Percentiles rank a stretch among this genome's conserved stretches.
Conservation (phyloP, 805 yeast species). For the Candida chilensis region DNA sequence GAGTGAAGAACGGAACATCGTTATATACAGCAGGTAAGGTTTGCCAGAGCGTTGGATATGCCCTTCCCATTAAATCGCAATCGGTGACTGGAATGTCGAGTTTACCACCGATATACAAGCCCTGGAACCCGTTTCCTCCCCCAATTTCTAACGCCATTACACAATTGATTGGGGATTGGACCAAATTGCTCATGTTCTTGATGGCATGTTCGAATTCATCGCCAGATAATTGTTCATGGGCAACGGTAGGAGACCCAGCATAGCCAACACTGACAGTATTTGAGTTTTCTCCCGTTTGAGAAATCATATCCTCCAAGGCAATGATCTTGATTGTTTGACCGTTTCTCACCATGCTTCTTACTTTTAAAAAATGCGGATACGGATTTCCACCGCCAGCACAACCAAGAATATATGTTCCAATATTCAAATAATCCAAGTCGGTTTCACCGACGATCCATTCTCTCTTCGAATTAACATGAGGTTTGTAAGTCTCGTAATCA, state of each 20-base stretch:
- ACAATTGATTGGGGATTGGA: conserved; percentile 16
- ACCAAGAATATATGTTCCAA: conserved; percentile 38
- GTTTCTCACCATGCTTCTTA: conserved; percentile 17
- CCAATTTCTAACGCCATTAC: conserved; percentile 32
- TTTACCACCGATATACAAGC: too few species aligned
- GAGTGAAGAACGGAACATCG: conserved; percentile 12
- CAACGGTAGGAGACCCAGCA: conserved; percentile 39
- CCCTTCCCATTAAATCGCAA: conserved; percentile 39
- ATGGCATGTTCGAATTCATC: conserved; percentile 22
- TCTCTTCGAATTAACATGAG: conserved; percentile 11
- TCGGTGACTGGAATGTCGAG: conserved; percentile 20
- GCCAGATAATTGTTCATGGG: conserved; percentile 31
- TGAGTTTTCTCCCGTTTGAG: too few species aligned
- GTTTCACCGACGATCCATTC: conserved; percentile 29
- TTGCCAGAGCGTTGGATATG: conserved; percentile 35
- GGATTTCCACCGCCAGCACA: conserved; percentile 47
- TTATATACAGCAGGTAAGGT: conserved; percentile 18
- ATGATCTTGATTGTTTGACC: conserved; percentile 25
- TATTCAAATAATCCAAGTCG: conserved; percentile 28
- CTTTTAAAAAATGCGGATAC: conserved; percentile 24
- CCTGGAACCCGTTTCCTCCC: conserved; percentile 27
- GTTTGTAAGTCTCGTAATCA: conserved; percentile 20
- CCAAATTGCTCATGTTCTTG: conserved; percentile 14
- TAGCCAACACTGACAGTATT: too few species aligned
- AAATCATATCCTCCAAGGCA: conserved; percentile 21